Conservation (phyloP, 1,284 basidiomycete genomes). For the Jaminaea rosea region DNA sequence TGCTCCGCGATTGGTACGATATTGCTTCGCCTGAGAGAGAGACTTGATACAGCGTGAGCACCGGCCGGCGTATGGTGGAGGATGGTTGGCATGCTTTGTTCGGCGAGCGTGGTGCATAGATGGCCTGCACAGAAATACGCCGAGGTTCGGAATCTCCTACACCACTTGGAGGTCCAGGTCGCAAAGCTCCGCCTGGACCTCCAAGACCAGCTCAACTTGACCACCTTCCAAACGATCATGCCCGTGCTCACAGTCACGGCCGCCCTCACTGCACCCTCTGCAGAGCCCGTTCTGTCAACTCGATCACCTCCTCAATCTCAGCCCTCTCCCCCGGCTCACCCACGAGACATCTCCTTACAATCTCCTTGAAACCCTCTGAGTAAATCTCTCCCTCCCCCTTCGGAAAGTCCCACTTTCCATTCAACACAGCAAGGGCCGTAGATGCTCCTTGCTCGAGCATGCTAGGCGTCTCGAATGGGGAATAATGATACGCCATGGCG, state of each 20-base stretch:
- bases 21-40: no score
- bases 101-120: no score
- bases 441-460: conserved; percentile 45
- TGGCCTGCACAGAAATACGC: no score
- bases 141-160: neutral
- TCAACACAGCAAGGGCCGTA: conserved; percentile 44
- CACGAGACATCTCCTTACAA: conserved; percentile 36
- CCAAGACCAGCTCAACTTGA: conserved; percentile 14
- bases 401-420: conserved; percentile 43
- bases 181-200: conserved; percentile 12
- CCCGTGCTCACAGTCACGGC: neutral
- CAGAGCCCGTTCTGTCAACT: conserved; percentile 19
- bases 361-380: conserved; percentile 30
- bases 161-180: neutral
- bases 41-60: no score
- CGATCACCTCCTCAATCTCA: conserved; percentile 33
- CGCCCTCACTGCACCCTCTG: conserved; percentile 10
- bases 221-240: conserved; percentile 6
- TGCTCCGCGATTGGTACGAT: no score
- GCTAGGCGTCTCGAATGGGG: conserved; percentile 46
- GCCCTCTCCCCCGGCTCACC: conserved; percentile 34
- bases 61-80: no score
- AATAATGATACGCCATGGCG: conserved; percentile 37
- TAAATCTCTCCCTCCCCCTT: conserved; percentile 18
- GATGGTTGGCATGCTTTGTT: no score